A percentile compares a stretch with the other conserved stretches of the same genome.
These are phyloP conservation scores for Epichloe bromicola DNA, from an alignment of 2,329 filamentous ascomycete species.

Conservation along the genomic window DNA sequence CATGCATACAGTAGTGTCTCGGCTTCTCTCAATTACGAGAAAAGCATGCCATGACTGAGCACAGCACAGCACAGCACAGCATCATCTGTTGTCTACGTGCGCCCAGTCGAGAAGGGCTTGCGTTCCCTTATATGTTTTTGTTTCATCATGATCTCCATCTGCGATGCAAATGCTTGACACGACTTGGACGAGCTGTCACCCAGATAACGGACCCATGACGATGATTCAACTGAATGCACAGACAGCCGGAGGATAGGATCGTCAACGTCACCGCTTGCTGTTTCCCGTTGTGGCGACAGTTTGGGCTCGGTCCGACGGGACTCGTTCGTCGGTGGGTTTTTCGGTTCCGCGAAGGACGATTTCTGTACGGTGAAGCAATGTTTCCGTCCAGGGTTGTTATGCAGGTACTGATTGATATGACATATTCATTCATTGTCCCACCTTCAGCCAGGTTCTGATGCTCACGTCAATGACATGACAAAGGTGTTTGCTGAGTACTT, in stretches of 20 bases:
- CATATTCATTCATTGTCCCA: background rate
- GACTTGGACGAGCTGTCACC: background rate
- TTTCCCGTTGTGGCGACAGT: background rate
- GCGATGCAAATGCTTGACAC: background rate
- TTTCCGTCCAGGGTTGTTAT: too few species aligned
- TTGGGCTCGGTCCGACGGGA: background rate
- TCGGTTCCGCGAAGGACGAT: background rate
- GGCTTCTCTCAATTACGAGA: too few species aligned
- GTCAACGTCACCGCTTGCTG: conserved; percentile 1
- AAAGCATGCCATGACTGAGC: too few species aligned
- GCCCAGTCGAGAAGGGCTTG: too few species aligned
- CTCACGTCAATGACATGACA: too few species aligned
- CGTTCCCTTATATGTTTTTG: too few species aligned
- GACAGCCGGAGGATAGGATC: background rate
- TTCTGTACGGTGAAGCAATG: too few species aligned
- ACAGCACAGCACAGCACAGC: too few species aligned
- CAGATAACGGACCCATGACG: background rate
- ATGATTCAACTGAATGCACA: background rate
- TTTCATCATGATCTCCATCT: too few species aligned
- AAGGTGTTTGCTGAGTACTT: too few species aligned
- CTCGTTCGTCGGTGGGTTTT: background rate
- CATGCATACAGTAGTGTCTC: too few species aligned
- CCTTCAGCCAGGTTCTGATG: background rate
- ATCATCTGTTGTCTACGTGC: too few species aligned
- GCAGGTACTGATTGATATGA: background rate